Percentiles rank a stretch among this genome's conserved stretches.
Evolutionary conservation across 2,329 filamentous ascomycete genomes (phyloP).

Genomic region (Trichoderma citrinoviride): DNA sequence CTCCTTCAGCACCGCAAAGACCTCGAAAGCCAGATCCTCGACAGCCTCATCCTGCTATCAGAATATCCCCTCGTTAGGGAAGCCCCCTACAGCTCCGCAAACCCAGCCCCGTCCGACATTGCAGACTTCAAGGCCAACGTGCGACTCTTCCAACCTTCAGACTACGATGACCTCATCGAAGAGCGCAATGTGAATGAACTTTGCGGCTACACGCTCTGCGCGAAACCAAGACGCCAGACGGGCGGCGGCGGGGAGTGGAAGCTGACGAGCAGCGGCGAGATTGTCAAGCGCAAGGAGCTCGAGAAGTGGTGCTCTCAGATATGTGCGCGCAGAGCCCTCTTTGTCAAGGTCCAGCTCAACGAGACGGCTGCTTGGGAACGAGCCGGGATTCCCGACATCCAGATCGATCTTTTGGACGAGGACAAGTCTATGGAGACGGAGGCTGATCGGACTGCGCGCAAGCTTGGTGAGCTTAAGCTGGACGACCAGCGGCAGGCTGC

Average conservation of each 20-base stretch:
- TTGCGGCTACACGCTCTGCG: constrained; percentile 84
- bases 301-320: constrained; percentile 84
- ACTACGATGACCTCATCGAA: constrained; percentile 84
- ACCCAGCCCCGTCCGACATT: constrained; percentile 57
- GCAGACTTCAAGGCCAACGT: constrained; percentile 64
- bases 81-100: constrained; percentile 42
- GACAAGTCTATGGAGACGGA: constrained; percentile 51
- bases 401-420: constrained; percentile 67
- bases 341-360: constrained; percentile 82
- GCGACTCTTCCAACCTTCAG: constrained; percentile 73
- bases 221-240: constrained; percentile 57
- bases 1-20: constrained; percentile 81
- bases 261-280: constrained; percentile 56
- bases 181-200: constrained; percentile 81
- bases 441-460: constrained; percentile 36
- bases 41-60: constrained; percentile 68
- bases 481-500: constrained; percentile 43
- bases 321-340: constrained; percentile 78
- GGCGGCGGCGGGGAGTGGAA: constrained; percentile 63
- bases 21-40: constrained; percentile 70
- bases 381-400: constrained; percentile 53
- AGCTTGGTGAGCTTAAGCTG: constrained; percentile 44
- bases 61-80: constrained; percentile 48
- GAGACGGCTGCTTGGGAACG: constrained; percentile 85
- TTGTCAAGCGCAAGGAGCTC: constrained; percentile 68